phyloP scores from a whole-genome alignment of 345 rosid species.

The Mallotus nudiflorus region DNA sequence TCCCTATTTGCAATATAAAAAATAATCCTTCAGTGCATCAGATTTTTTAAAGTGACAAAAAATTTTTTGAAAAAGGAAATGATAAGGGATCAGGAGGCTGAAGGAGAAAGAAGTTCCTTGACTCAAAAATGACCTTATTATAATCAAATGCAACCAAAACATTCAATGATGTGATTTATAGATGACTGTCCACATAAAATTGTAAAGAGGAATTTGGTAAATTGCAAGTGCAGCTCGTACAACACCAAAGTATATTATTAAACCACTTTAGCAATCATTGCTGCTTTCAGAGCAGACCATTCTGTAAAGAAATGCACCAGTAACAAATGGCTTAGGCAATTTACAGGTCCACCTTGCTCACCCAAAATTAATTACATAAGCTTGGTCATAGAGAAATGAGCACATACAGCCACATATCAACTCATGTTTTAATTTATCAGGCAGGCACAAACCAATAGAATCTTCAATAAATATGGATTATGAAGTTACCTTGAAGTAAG shows the following conservation, averaged over 20 bases:
- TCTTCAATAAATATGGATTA: background rate
- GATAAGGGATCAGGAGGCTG: no score
- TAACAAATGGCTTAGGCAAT: background rate
- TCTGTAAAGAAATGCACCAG: background rate
- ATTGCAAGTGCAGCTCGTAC: background rate
- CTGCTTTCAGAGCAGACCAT: background rate
- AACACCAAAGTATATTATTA: background rate
- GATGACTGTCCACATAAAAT: background rate
- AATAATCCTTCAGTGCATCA: no score
- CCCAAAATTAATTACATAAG: background rate
- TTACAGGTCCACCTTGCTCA: background rate
- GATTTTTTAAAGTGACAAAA: no score
- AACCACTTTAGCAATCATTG: background rate
- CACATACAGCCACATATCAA: background rate
- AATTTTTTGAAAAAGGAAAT: no score
- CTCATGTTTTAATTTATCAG: background rate
- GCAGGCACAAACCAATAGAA: background rate
- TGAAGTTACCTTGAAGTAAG: constrained; percentile 65
- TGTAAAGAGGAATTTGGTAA: background rate
- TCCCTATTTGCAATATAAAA: no score
- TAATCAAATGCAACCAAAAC: no score
- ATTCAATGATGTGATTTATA: background rate
- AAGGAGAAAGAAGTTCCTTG: no score
- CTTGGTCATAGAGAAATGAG: background rate
- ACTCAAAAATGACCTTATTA: no score